Evolutionary conservation across 1,284 basidiomycete genomes (phyloP), one percentile per base, ranked within the genome.

Genomic region (Ustilago esculenta): DNA sequence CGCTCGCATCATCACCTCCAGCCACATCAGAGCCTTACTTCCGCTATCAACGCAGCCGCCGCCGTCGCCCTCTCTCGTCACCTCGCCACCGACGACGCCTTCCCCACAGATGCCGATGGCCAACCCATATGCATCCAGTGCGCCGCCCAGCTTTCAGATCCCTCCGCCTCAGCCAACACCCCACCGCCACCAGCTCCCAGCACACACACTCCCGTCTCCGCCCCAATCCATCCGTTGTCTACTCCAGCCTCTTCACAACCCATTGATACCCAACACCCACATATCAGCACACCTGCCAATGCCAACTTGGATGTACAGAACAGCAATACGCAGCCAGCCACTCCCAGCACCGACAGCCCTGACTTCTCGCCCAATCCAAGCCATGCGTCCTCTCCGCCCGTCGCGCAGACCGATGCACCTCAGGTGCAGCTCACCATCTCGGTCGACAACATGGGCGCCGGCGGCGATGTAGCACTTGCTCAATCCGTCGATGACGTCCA

Each of bases 361-460:
- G 21, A 29, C 14, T 14, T 6, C n/a, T 33, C 55, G 8, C 40
- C 51, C 5, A 32, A 29, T 20, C 23, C 34, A 2, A 24, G 21
- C n/a, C 8, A 2, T 20, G 14, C 15, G 10, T 34, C 29, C 2
- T 14, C 47, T 21, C 1, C 20, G 4, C 5, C 8, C 15, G 1
- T 7, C 14, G 12, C 24, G 11, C 42, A 34, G 6, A 43, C 20
- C 21, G 36, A 17, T 23, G 41, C 41, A 3, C 57, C 53, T 7
- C 49, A 61, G 35, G 32, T 43, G 5, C 43, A 41, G 24, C 68
- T 63, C 42, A 63, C 67, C 18, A 74, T 74, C 29, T 72, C 59
- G 8, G 63, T 72, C 23, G 59, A 61, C 48, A 74, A 74, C 49
- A 72, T 74, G 67, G 72, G 68, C 8, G 64, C 68, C 4, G 72